phyloP scores from a whole-genome alignment of 345 rosid species.

The Arabidopsis arenosa region DNA sequence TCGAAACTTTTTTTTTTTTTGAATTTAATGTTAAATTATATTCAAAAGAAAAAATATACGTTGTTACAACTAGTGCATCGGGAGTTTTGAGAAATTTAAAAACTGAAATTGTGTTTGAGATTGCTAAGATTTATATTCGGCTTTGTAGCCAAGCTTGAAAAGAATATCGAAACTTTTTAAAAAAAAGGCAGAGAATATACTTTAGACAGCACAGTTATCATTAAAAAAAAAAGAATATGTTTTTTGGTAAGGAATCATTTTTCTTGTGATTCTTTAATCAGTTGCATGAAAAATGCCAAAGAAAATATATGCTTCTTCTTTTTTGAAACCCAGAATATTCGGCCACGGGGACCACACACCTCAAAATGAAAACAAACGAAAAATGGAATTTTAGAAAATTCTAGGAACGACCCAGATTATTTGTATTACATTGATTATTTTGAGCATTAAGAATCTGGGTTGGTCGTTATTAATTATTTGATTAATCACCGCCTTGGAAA shows the following conservation, averaged over 20 bases:
- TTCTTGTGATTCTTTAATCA: slow-evolving; percentile 11
- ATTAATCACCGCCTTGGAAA: slow-evolving; percentile 34
- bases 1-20: too few relatives aligned
- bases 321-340: slow-evolving; percentile 26
- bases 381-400: slow-evolving; percentile 6
- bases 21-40: too few relatives aligned
- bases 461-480: background rate
- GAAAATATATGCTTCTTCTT: slow-evolving; percentile 6
- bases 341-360: slow-evolving; percentile 32
- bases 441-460: slow-evolving; percentile 14
- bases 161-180: too few relatives aligned
- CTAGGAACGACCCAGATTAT: slow-evolving; percentile 7
- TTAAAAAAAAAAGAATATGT: background rate
- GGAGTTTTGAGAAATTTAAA: too few relatives aligned
- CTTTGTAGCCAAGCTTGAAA: too few relatives aligned
- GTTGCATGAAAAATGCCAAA: slow-evolving; percentile 28
- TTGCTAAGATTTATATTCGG: too few relatives aligned
- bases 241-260: slow-evolving; percentile 18
- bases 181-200: slow-evolving; percentile 27
- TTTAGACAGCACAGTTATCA: slow-evolving; percentile 2
- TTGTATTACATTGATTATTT: background rate
- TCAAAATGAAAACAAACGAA: slow-evolving; percentile 25
- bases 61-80: too few relatives aligned
- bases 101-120: too few relatives aligned
- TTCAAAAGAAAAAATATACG: too few relatives aligned